phyloP scores from a whole-genome alignment of 169 alveolate species.

The Theileria sp. region DNA sequence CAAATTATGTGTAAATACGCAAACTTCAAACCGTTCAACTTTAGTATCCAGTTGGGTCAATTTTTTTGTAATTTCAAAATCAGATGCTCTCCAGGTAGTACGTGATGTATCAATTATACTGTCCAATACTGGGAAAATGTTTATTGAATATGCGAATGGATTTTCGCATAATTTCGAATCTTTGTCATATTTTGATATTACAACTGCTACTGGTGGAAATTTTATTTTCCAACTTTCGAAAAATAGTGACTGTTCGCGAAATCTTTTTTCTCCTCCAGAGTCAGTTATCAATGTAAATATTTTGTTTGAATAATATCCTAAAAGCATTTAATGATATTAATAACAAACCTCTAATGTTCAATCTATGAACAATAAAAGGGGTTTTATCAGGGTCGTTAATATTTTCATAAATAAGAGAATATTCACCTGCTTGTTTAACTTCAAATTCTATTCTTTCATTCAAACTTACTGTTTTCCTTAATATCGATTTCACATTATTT shows the following conservation, averaged over 20 bases:
- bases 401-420: background rate
- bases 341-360: constrained; percentile 6
- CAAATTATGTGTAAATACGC: constrained; percentile 11
- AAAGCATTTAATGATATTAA: background rate
- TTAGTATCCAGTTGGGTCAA: background rate
- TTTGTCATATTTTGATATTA: constrained; percentile 10
- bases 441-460: constrained; percentile 3
- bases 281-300: constrained; percentile 3
- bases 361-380: constrained; percentile 7
- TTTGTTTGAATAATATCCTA: constrained; percentile 28
- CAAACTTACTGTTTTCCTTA: background rate
- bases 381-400: background rate
- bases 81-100: constrained; percentile 31
- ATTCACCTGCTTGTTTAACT: background rate
- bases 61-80: constrained; percentile 16
- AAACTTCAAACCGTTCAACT: constrained; percentile 23
- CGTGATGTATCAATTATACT: constrained; percentile 1
- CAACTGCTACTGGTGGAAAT: constrained; percentile 22
- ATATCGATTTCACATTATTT: background rate
- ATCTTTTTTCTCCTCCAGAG: background rate
- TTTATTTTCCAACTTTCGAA: constrained; percentile 43
- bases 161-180: background rate
- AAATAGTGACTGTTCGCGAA: constrained; percentile 36
- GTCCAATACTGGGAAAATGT: constrained; percentile 14
- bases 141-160: constrained; percentile 28